Evolutionary conservation across 306 rosid genomes (phyloP), one percentile per base, ranked within the genome.

Genomic region (Pterocarpus santalinus): DNA sequence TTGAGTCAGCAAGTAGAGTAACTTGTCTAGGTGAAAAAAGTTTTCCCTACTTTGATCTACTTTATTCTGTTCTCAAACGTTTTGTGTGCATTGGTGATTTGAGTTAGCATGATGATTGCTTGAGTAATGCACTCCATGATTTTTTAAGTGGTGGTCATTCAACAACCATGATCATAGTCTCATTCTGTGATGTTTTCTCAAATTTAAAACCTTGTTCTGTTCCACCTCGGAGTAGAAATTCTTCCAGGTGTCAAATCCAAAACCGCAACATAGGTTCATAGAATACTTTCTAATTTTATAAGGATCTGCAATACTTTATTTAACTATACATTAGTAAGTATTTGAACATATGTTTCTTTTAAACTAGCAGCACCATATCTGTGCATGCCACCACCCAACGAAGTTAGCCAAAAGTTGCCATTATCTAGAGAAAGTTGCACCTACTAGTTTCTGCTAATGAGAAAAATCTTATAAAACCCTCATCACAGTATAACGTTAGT

Each of bases 71-170:
- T 35, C 35, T 66, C 64, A 4, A 51, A 58, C 66, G 44, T 74
- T 80, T 80, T 77, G 52, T 52, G 17, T 69, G 72, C 79, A 52
- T 62, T 3, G 35, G 73, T 69, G 79, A 76, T 33, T 69, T 74
- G 73, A 61, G 67, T 79, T 74, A 58, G 55, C 72, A 46, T 51
- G 60, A 78, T 83, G 81, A 84, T 67, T 79, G 81, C 68, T 79
- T 70, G 63, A 22, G 58, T 30, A 53, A 67, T 67, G 55, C 17
- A 76, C 47, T 57, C 41, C 35, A 17, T 71, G 63, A 30, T 82
- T 68, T 74, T 52, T 41, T 41, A 52, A 52, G 56, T 14, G 41
- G 73, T 13, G 39, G 72, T 32, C 52, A 61, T 49, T 69, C 39
- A 70, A 53, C 35, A 65, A 64, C 12, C 83, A 28, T 34, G 80